Percentiles rank a stretch among this genome's conserved stretches.
phyloP scores from a whole-genome alignment of 2,329 filamentous ascomycete genomes.

The Alternaria metachromatica region DNA sequence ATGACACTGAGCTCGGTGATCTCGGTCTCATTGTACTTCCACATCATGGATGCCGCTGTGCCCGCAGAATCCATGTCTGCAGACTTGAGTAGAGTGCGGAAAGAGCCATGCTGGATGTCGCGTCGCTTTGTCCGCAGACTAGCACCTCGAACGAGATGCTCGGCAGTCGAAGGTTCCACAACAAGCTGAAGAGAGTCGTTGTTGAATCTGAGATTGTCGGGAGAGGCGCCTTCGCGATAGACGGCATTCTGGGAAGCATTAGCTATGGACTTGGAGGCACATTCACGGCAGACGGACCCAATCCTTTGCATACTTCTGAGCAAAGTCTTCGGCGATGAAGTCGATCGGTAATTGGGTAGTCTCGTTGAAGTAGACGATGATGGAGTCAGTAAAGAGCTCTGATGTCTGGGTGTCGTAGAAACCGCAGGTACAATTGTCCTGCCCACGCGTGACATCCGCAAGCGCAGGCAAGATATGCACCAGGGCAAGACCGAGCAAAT shows the following conservation, averaged over 20 bases:
- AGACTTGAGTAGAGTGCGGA: conserved; percentile 53
- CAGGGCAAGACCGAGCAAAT: conserved; percentile 20
- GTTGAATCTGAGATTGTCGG: conserved; percentile 49
- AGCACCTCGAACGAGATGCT: conserved; percentile 55
- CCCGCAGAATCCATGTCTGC: conserved; percentile 47
- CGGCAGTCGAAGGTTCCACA: conserved; percentile 38
- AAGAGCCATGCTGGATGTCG: conserved; percentile 58
- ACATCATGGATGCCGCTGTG: conserved; percentile 55
- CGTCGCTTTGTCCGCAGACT: conserved; percentile 52
- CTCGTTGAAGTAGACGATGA: conserved; percentile 61
- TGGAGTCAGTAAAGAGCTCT: conserved; percentile 55
- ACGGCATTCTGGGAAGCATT: conserved; percentile 40
- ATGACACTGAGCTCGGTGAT: conserved; percentile 54
- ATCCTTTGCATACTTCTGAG: conserved; percentile 55
- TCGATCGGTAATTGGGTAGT: conserved; percentile 45
- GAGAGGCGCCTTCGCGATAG: conserved; percentile 53
- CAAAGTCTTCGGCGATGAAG: conserved; percentile 52
- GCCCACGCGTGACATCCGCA: conserved; percentile 24
- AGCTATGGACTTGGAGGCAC: not conserved
- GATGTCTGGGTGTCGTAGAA: conserved; percentile 51
- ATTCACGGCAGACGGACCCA: conserved; percentile 36
- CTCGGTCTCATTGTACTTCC: conserved; percentile 55
- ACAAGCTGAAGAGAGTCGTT: conserved; percentile 45
- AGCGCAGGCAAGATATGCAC: conserved; percentile 18
- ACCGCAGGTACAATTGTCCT: conserved; percentile 54